Evolutionary conservation across 2,329 filamentous ascomycete genomes (phyloP).

Genomic region (Phyllosticta ampelicida): DNA sequence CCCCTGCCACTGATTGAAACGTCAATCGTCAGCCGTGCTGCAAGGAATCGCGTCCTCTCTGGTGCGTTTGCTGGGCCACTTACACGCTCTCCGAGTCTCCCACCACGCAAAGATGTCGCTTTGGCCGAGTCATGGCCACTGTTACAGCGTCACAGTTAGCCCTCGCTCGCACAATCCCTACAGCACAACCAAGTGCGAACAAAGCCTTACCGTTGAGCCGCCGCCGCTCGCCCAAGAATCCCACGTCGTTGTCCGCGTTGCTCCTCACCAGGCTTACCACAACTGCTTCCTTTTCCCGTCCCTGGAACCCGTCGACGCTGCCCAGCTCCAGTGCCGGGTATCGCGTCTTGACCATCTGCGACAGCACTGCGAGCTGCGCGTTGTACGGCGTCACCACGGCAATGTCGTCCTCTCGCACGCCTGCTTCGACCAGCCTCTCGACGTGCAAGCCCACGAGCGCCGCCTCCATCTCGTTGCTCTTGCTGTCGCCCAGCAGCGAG

Average conservation of each 20-base stretch:
- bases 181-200: too few species aligned
- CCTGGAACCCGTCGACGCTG: slow-evolving; percentile 94
- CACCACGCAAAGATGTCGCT: slow-evolving; percentile 78
- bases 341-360: slow-evolving; percentile 62
- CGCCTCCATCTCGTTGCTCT: slow-evolving; percentile 88
- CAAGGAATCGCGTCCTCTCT: slow-evolving; percentile 17
- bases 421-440: slow-evolving; percentile 60
- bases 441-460: slow-evolving; percentile 71
- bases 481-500: slow-evolving; percentile 57
- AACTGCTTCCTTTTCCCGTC: slow-evolving; percentile 91
- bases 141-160: slow-evolving; percentile 6
- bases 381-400: slow-evolving; percentile 96
- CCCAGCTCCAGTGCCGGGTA: slow-evolving; percentile 87
- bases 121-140: slow-evolving; percentile 96
- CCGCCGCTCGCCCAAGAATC: slow-evolving; percentile 85
- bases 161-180: too few species aligned
- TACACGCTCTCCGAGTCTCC: slow-evolving; percentile 85
- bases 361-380: slow-evolving; percentile 73
- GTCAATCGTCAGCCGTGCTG: neutral
- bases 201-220: slow-evolving; percentile 69
- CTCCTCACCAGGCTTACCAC: slow-evolving; percentile 90
- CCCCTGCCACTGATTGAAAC: slow-evolving; percentile 45
- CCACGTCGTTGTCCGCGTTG: slow-evolving; percentile 77
- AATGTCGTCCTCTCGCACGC: slow-evolving; percentile 72
- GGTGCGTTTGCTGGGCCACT: neutral